phyloP scores from a whole-genome alignment of 1,284 basidiomycete species.

The Cerioporus squamosus region DNA sequence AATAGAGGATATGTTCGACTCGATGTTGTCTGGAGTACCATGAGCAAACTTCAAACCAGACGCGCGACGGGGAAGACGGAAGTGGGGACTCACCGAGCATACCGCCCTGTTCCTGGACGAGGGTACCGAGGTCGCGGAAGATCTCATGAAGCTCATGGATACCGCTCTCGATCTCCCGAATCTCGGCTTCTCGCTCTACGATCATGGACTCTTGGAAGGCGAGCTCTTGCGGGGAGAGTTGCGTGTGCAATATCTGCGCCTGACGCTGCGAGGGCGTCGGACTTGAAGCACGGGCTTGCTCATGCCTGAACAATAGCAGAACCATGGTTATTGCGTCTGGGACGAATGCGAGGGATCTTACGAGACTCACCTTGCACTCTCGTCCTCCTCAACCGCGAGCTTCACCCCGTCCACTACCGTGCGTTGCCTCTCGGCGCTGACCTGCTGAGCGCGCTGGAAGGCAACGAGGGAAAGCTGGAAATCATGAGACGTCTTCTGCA shows the following conservation, averaged over 20 bases:
- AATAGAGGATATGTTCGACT: conserved; percentile 91
- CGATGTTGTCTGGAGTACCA: conserved; percentile 83
- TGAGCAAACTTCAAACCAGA: neutral
- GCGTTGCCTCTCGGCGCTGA: conserved; percentile 86
- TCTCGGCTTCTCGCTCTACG: conserved; percentile 93
- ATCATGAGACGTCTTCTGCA: conserved; percentile 93
- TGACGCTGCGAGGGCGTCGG: conserved; percentile 56
- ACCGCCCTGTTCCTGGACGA: conserved; percentile 93
- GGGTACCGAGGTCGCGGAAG: conserved; percentile 94
- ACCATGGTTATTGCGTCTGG: neutral
- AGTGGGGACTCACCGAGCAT: conserved; percentile 83
- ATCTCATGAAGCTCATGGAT: conserved; percentile 98
- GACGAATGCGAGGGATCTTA: neutral
- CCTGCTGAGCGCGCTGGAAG: conserved; percentile 91
- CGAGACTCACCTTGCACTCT: conserved; percentile 43
- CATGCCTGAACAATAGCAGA: conserved; percentile 5
- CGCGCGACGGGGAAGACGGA: too few species aligned
- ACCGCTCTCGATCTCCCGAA: conserved; percentile 95
- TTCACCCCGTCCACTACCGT: conserved; percentile 84
- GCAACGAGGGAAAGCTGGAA: conserved; percentile 88
- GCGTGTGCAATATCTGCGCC: conserved; percentile 70
- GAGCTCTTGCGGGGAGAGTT: conserved; percentile 88
- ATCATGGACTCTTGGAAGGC: conserved; percentile 97
- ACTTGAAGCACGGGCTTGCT: conserved; percentile 32
- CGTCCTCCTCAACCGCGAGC: conserved; percentile 76